Evolutionary conservation across 768 basidiomycete genomes (phyloP).

Genomic region (Hygrophorus pudorinus): DNA sequence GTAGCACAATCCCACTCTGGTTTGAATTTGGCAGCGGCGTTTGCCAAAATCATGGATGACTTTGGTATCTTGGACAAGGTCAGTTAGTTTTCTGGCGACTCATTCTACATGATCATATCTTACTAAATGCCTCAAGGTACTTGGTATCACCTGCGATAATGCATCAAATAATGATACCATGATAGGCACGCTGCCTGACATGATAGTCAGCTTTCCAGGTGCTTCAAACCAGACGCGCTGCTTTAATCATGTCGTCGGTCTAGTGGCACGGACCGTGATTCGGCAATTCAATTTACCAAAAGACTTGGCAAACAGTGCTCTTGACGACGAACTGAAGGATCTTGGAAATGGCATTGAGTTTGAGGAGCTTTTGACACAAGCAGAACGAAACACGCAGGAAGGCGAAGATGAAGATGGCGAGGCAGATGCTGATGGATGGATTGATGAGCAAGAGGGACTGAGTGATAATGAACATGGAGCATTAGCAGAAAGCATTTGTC

Average conservation of each 20-base stretch:
- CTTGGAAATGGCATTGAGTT: no score
- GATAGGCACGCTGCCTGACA: slow-evolving; percentile 16
- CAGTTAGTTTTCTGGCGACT: slow-evolving; percentile 20
- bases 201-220: slow-evolving; percentile 15
- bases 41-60: no score
- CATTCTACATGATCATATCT: no score
- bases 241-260: slow-evolving; percentile 30
- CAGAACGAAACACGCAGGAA: no score
- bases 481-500: slow-evolving; percentile 7
- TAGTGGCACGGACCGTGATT: slow-evolving; percentile 24
- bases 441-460: background rate
- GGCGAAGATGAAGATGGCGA: slow-evolving; percentile 7
- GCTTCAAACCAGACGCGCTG: slow-evolving; percentile 20
- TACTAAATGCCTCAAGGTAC: no score
- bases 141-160: slow-evolving; percentile 27
- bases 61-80: slow-evolving; percentile 26
- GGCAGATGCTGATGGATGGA: slow-evolving; percentile 3
- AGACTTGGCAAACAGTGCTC: no score
- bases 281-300: slow-evolving; percentile 22
- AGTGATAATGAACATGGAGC: background rate
- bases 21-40: slow-evolving; percentile 23
- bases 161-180: slow-evolving; percentile 25
- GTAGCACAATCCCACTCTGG: slow-evolving; percentile 29
- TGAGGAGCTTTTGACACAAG: no score
- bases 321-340: no score